Conservation (phyloP, 2,329 filamentous ascomycete species). For the Xylaria sp. region DNA sequence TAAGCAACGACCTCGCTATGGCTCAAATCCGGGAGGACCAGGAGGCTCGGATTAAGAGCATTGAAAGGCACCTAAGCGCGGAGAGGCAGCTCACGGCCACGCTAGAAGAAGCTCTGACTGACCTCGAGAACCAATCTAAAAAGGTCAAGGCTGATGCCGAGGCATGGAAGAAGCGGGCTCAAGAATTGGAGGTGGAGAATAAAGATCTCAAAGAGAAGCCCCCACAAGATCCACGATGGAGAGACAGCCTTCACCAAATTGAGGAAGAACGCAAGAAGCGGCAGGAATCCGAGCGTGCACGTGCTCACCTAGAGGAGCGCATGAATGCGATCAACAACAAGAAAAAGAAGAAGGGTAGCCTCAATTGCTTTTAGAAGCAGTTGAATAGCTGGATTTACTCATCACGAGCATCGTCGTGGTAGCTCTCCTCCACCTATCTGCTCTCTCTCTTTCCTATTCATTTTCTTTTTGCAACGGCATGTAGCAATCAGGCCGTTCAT, state of each 20-base stretch:
- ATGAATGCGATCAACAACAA: constrained; percentile 93
- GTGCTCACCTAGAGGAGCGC: constrained; percentile 87
- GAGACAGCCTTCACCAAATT: constrained; percentile 77
- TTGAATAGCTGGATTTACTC: constrained; percentile 22
- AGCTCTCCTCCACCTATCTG: constrained; percentile 11
- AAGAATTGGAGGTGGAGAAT: constrained; percentile 73
- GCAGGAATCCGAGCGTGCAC: constrained; percentile 85
- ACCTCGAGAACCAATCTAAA: constrained; percentile 89
- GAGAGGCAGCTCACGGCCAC: constrained; percentile 97
- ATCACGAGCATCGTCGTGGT: constrained; percentile 8
- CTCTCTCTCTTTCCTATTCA: constrained; percentile 26
- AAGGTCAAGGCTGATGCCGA: constrained; percentile 92
- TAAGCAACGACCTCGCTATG: constrained; percentile 78
- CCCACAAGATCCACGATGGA: constrained; percentile 62
- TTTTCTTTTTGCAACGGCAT: constrained; percentile 28
- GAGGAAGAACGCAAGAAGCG: constrained; percentile 96
- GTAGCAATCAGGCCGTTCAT: constrained; percentile 27
- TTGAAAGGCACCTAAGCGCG: constrained; percentile 94
- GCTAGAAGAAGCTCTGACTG: constrained; percentile 91
- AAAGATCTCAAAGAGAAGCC: constrained; percentile 66
- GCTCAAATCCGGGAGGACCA: constrained; percentile 91
- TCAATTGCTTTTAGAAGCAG: constrained; percentile 88
- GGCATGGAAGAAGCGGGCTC: constrained; percentile 85
- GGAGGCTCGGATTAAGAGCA: constrained; percentile 90
- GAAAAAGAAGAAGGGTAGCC: constrained; percentile 92